Conservation (phyloP, 176 grass and related monocot species). For the Tillandsia leiboldiana region DNA sequence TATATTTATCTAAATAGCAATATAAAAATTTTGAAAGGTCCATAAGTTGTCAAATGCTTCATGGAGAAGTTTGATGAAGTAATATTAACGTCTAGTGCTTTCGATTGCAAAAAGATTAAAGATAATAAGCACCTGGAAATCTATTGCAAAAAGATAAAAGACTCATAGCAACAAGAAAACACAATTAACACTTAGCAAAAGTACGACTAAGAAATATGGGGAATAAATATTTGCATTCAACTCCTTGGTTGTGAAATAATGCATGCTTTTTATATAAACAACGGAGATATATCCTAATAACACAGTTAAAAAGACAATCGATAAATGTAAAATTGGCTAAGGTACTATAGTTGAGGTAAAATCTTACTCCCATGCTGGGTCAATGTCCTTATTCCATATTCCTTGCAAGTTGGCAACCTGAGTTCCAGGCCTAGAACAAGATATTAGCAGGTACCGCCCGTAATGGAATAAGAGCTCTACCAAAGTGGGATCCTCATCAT, state of each 20-base stretch:
- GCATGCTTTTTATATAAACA: background rate
- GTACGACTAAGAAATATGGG: background rate
- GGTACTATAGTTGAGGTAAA: constrained; percentile 3
- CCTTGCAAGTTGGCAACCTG: constrained; percentile 84
- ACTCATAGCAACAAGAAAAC: no score
- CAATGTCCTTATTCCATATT: constrained; percentile 69
- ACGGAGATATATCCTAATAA: background rate
- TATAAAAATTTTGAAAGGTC: no score
- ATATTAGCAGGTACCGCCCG: constrained; percentile 88
- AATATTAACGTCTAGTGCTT: no score
- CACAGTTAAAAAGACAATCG: background rate
- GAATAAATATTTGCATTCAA: background rate
- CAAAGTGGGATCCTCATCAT: constrained; percentile 76
- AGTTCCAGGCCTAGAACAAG: constrained; percentile 77
- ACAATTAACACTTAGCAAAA: no score
- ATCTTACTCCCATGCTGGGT: constrained; percentile 70
- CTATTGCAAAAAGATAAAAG: no score
- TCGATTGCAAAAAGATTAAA: no score
- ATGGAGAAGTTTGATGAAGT: no score
- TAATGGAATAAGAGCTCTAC: constrained; percentile 87
- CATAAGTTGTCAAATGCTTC: no score
- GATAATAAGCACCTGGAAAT: no score
- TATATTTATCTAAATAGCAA: no score
- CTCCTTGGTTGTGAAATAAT: background rate
- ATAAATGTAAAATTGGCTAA: background rate